Base-by-base conservation (phyloP, 129 eudicot species). In the Kitagawia praeruptora region DNA sequence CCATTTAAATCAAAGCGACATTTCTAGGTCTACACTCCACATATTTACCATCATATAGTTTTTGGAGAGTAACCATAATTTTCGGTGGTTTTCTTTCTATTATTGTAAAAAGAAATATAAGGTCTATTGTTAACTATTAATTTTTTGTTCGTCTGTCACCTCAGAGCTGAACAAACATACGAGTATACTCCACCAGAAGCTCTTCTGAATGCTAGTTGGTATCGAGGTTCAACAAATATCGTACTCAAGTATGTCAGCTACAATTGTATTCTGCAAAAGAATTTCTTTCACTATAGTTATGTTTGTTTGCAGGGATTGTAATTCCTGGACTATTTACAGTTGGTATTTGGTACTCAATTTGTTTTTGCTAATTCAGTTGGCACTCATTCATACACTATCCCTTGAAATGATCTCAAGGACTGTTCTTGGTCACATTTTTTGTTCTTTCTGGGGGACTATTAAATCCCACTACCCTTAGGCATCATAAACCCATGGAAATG, bases 171-270 rank as follows among this genome's bases (percentile, higher is more conserved):
- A 87, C 97, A 95, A 81, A 95, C 98, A 53, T 90, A 88, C 13
- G 97, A 86, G 89, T 95, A 95, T 85, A 89, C 93, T 88, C 96
- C 98, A 63, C 98, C 98, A n/a, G 98, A 95, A 87, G 97, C 98
- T 79, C 85, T 90, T 82, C 84, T 95, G 44, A 95, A 95, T 80
- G 87, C 84, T 67, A 95, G 94, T 78, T 95, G 98, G 98, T 86
- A 87, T 85, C 91, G 77, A 72, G 96, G 90, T 49, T 88, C 92
- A 34, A 78, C 89, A 81, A 85, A 81, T 80, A 83, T 85, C 78
- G 87, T 86, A 31, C 54, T 86, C 58, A 92, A 95, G 98, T 95
- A 89, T 23, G 94, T 74, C 37, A 63, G 73, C 69, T 80, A 23
- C 49, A 38, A 28, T n/a, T 47, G 64, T 75, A 49, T 11, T 61